Evolutionary conservation across 768 basidiomycete genomes (phyloP).

Genomic region (Amanita exitialis): DNA sequence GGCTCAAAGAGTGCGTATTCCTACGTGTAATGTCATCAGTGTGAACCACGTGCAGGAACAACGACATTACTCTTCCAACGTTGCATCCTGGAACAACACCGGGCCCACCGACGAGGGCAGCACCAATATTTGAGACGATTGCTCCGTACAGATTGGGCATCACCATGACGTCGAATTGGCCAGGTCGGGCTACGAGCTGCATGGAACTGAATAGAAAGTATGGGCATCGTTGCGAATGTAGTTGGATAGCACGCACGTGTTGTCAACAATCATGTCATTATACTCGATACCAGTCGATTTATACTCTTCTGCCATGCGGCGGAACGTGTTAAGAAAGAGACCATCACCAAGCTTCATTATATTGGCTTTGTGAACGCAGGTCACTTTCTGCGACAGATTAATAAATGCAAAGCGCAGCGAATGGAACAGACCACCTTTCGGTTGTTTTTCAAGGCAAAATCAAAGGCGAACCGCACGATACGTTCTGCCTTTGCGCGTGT

Average conservation of each 20-base stretch:
- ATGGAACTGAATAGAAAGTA: constrained; percentile 57
- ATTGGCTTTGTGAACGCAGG: constrained; percentile 99
- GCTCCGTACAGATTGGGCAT: constrained; percentile 98
- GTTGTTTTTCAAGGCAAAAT: constrained; percentile 97
- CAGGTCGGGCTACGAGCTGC: constrained; percentile 95
- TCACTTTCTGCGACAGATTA: constrained; percentile 70
- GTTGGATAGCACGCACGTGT: constrained; percentile 53
- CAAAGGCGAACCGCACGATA: constrained; percentile 95
- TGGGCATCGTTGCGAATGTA: neutral
- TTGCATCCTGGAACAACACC: constrained; percentile 98
- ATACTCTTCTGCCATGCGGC: constrained; percentile 94
- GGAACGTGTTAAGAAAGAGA: constrained; percentile 97
- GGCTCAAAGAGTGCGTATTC: constrained; percentile 99
- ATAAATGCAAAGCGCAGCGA: neutral
- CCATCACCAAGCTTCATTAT: constrained; percentile 99
- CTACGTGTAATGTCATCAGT: constrained; percentile 23
- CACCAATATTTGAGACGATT: constrained; percentile 97
- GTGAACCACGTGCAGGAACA: constrained; percentile 10
- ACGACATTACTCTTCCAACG: constrained; percentile 64
- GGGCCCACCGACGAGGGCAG: constrained; percentile 96
- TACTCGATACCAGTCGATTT: constrained; percentile 82
- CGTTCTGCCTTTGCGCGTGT: constrained; percentile 94
- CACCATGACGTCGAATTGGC: constrained; percentile 99
- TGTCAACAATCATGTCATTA: constrained; percentile 99
- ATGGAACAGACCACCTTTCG: constrained; percentile 61